Conservation (phyloP, 164 flowering plant species). For the Berberis thunbergii region DNA sequence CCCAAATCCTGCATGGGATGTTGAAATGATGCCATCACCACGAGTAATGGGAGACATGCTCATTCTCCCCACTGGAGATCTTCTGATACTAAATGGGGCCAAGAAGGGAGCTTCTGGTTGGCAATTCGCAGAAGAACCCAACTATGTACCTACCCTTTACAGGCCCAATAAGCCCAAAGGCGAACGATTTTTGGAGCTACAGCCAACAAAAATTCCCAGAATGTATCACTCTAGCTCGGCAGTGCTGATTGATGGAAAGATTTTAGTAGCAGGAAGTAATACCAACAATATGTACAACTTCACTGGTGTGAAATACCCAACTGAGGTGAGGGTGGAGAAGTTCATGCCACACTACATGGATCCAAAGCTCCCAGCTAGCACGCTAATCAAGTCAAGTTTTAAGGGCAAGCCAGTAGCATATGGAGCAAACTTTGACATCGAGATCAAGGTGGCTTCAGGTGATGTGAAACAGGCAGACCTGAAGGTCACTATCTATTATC, state of each 20-base stretch:
- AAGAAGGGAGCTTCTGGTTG: conserved; percentile 58
- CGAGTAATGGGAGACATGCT: conserved; percentile 79
- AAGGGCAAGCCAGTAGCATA: conserved; percentile 16
- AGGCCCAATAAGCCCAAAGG: conserved; percentile 12
- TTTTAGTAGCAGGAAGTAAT: conserved; percentile 77
- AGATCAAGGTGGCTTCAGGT: not conserved
- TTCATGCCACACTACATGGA: conserved; percentile 76
- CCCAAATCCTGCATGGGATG: conserved; percentile 38
- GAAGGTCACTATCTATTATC: conserved; percentile 49
- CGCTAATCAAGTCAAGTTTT: conserved; percentile 8
- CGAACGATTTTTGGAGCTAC: conserved; percentile 32
- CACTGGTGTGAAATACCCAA: conserved; percentile 41
- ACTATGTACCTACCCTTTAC: conserved; percentile 46
- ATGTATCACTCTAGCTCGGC: conserved; percentile 76
- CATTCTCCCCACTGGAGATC: conserved; percentile 58
- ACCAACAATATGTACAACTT: conserved; percentile 38
- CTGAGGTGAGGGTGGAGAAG: conserved; percentile 69
- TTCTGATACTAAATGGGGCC: conserved; percentile 77
- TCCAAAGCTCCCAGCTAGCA: conserved; percentile 22
- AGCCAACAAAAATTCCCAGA: conserved; percentile 38
- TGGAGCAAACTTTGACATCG: conserved; percentile 18
- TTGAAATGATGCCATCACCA: conserved; percentile 57
- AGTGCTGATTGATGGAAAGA: conserved; percentile 49
- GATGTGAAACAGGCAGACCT: conserved; percentile 8
- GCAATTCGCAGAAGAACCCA: conserved; percentile 46